Evolutionary conservation across 2,329 filamentous ascomycete genomes (phyloP).

Genomic region (Fusarium sp.): DNA sequence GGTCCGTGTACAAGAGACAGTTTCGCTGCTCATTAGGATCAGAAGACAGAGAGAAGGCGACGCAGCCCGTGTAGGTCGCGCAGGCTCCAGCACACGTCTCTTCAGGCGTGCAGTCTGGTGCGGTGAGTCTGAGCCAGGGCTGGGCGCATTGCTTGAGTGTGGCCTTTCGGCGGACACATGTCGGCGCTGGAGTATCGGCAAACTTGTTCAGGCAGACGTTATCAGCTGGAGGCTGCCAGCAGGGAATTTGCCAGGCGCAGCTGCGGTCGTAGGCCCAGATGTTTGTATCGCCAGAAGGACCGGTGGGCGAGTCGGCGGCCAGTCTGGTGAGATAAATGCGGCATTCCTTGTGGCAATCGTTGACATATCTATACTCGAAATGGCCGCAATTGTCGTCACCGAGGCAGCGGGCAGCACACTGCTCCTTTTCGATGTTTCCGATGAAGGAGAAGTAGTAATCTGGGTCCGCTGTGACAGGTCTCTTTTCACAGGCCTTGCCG

Average conservation of each 20-base stretch:
- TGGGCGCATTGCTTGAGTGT: constrained; percentile 6
- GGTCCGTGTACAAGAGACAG: constrained; percentile 7
- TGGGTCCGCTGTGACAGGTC: not conserved
- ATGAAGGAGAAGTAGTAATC: not conserved
- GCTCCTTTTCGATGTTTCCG: constrained; percentile 5
- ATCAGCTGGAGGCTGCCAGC: not conserved
- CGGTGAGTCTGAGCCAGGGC: constrained; percentile 8
- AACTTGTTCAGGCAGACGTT: constrained; percentile 5
- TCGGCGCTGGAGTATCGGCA: not conserved
- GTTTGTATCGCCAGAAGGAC: not conserved
- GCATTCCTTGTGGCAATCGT: constrained; percentile 6
- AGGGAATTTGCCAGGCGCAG: constrained; percentile 10
- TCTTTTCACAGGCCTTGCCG: not conserved
- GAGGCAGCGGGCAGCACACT: constrained; percentile 1
- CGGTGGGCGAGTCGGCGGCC: not conserved
- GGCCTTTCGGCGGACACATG: not conserved
- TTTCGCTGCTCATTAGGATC: not conserved
- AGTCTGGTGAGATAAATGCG: not conserved
- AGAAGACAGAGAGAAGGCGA: not conserved
- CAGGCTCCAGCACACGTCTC: not conserved
- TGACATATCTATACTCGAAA: not conserved
- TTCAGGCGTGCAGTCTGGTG: not conserved
- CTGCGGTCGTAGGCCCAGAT: constrained; percentile 4
- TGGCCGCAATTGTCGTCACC: not conserved
- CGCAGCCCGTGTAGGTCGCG: constrained; percentile 1